A percentile compares a stretch with the other conserved stretches of the same genome.
These are phyloP conservation scores for Metschnikowia noctiluminum DNA, from an alignment of 805 yeast species.

Conservation along the genomic window DNA sequence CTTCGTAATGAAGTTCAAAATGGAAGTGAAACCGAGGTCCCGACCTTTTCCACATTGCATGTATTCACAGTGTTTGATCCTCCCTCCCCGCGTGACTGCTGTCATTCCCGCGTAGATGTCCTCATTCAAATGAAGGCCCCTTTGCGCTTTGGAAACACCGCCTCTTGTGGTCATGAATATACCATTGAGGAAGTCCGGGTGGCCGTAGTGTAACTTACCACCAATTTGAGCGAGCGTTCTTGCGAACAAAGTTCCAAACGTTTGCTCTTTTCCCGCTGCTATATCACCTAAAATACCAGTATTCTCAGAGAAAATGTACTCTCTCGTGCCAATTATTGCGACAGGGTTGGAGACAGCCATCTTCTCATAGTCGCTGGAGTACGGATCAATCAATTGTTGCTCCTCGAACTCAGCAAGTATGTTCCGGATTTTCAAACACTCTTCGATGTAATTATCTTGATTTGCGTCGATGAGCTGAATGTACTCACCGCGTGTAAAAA, in stretches of 20 bases:
- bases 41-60: conserved; percentile 90
- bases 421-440: conserved; percentile 78
- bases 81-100: conserved; percentile 79
- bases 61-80: conserved; percentile 83
- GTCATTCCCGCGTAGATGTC: conserved; percentile 90
- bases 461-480: conserved; percentile 82
- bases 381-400: conserved; percentile 26
- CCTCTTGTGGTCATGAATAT: conserved; percentile 82
- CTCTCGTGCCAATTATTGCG: conserved; percentile 85
- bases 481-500: conserved; percentile 82
- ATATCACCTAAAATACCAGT: conserved; percentile 84
- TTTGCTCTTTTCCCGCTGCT: conserved; percentile 89
- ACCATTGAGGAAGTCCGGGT: conserved; percentile 78
- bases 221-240: conserved; percentile 82
- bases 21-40: conserved; percentile 84
- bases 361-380: conserved; percentile 12
- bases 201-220: conserved; percentile 85
- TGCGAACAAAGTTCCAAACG: conserved; percentile 81
- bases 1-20: conserved; percentile 80
- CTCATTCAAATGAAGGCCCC: conserved; percentile 81
- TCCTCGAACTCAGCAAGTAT: conserved; percentile 83
- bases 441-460: conserved; percentile 83
- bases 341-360: conserved; percentile 36
- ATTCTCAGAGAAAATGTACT: conserved; percentile 82
- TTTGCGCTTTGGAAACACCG: conserved; percentile 84